Evolutionary conservation across 352 stramenopile species (phyloP).

Genomic region (Phytopythium vexans): DNA sequence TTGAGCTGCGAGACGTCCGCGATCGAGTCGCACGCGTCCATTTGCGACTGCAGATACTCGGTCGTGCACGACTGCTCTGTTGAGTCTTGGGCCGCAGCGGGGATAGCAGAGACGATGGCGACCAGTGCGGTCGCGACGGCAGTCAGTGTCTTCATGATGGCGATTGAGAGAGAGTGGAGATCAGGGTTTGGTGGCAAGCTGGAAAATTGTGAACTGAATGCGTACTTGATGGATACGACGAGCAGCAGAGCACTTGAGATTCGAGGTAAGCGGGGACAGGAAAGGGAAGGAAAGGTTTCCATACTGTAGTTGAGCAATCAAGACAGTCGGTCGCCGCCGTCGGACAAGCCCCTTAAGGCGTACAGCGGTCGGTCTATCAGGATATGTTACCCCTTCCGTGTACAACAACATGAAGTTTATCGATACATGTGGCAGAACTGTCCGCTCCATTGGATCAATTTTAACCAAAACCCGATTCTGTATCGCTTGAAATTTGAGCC

Average conservation of each 20-base stretch:
- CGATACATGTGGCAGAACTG: no score
- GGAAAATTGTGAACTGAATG: slow-evolving; percentile 20
- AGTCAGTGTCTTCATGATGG: slow-evolving; percentile 21
- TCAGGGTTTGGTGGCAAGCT: background rate
- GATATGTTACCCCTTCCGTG: no score
- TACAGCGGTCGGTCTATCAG: no score
- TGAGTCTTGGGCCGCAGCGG: slow-evolving; percentile 9
- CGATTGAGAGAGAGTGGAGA: background rate
- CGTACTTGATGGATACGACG: background rate
- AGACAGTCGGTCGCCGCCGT: background rate
- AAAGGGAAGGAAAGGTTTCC: background rate
- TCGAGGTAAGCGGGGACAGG: no score
- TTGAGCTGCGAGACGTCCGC: slow-evolving; percentile 34
- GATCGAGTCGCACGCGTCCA: slow-evolving; percentile 34
- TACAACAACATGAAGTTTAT: no score
- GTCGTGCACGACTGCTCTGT: slow-evolving; percentile 11
- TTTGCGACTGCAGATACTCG: slow-evolving; percentile 15
- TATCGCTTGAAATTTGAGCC: no score
- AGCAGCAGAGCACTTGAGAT: no score
- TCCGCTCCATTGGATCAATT: no score
- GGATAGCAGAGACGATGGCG: slow-evolving; percentile 2
- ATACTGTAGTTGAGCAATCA: background rate
- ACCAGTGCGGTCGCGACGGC: slow-evolving; percentile 7
- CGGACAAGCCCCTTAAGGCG: background rate
- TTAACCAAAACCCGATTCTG: no score